Conservation (phyloP, 768 basidiomycete genomes). For the Porphyrellus cyaneotinctus region DNA sequence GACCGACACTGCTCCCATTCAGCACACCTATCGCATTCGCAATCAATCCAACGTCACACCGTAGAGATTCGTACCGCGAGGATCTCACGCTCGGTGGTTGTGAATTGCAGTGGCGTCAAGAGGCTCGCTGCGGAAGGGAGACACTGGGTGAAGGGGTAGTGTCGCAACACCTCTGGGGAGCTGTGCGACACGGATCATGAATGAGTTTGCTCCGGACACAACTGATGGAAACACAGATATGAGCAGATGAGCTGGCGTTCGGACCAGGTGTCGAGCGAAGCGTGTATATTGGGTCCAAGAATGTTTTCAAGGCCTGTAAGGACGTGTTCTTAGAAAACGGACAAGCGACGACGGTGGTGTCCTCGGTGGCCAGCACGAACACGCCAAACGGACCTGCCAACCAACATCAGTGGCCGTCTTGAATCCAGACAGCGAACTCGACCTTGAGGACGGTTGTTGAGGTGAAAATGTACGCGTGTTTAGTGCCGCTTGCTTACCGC, state of each 20-base stretch:
- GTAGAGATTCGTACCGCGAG: slow-evolving; percentile 79
- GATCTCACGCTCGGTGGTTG: slow-evolving; percentile 52
- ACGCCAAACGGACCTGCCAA: slow-evolving; percentile 42
- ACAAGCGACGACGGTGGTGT: slow-evolving; percentile 58
- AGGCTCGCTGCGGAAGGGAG: slow-evolving; percentile 58
- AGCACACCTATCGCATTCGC: slow-evolving; percentile 52
- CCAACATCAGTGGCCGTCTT: slow-evolving; percentile 5
- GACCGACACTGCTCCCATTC: slow-evolving; percentile 59
- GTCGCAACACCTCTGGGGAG: slow-evolving; percentile 23
- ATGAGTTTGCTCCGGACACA: slow-evolving; percentile 35
- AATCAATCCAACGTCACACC: slow-evolving; percentile 72
- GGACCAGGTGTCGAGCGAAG: slow-evolving; percentile 40
- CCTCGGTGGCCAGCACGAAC: slow-evolving; percentile 47
- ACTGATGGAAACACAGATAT: slow-evolving; percentile 65
- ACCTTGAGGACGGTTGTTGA: slow-evolving; percentile 51
- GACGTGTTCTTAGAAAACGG: slow-evolving; percentile 55
- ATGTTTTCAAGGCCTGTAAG: slow-evolving; percentile 40
- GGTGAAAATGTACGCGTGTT: too few species aligned
- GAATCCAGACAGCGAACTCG: not conserved
- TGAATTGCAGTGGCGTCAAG: slow-evolving; percentile 73
- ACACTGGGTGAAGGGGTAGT: slow-evolving; percentile 61
- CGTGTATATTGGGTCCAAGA: slow-evolving; percentile 26
- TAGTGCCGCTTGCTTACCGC: not conserved
- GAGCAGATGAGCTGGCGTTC: slow-evolving; percentile 65
- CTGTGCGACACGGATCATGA: slow-evolving; percentile 7